Percentiles rank a stretch among this genome's conserved stretches.
These are phyloP conservation scores for Sarcodon aspratus DNA, from an alignment of 768 basidiomycete genomes.

Conservation along the genomic window DNA sequence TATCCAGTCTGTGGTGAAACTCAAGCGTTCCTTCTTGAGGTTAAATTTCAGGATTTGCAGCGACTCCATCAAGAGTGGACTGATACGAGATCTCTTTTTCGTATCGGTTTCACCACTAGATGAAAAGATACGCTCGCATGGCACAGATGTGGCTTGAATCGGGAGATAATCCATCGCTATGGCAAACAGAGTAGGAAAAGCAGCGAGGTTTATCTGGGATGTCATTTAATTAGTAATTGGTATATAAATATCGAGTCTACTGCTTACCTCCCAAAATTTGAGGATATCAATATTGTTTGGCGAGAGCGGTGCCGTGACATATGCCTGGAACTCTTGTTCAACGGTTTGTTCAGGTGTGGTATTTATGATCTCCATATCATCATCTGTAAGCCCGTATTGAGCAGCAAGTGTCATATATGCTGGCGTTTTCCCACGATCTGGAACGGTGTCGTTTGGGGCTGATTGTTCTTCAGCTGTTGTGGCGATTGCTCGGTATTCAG, in stretches of 20 bases:
- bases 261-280: slow-evolving; percentile 3
- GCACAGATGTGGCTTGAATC: slow-evolving; percentile 6
- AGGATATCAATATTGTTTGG: background rate
- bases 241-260: background rate
- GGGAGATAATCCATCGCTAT: slow-evolving; percentile 9
- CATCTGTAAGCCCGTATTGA: too few relatives aligned
- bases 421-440: too few relatives aligned
- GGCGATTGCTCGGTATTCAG: too few relatives aligned
- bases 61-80: slow-evolving; percentile 2
- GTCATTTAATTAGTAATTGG: background rate
- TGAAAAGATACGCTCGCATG: slow-evolving; percentile 10
- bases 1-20: too few relatives aligned
- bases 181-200: slow-evolving; percentile 5
- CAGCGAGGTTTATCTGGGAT: background rate
- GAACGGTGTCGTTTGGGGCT: too few relatives aligned
- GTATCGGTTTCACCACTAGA: slow-evolving; percentile 5
- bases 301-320: too few relatives aligned
- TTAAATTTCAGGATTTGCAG: slow-evolving; percentile 7
- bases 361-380: too few relatives aligned
- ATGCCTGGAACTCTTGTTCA: too few relatives aligned
- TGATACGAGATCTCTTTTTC: slow-evolving; percentile 1
- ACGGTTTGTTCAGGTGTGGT: too few relatives aligned
- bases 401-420: too few relatives aligned
- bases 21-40: too few relatives aligned
- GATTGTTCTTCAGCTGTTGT: too few relatives aligned